Conservation (phyloP, 2,329 filamentous ascomycete species). For the Monosporascus sp. region DNA sequence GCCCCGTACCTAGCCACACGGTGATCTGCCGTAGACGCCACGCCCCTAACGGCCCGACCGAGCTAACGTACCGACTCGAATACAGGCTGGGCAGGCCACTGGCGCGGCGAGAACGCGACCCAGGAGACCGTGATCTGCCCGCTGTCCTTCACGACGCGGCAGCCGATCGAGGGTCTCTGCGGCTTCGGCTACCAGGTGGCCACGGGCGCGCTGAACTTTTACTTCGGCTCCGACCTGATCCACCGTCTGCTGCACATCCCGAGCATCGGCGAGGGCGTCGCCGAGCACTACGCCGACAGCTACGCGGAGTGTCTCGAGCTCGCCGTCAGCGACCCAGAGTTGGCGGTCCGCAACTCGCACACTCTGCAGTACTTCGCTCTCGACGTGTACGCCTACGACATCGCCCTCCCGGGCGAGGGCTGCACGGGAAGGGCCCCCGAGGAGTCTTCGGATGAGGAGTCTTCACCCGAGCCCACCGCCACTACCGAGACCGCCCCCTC, state of each 20-base stretch:
- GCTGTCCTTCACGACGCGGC: conserved; percentile 53
- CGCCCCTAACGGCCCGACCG: too few relatives aligned
- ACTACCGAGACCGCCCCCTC: conserved; percentile 2
- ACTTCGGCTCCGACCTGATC: conserved; percentile 62
- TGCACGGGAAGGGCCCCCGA: conserved; percentile 43
- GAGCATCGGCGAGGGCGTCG: conserved; percentile 50
- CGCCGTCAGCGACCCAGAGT: conserved; percentile 41
- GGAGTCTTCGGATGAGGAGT: conserved; percentile 2
- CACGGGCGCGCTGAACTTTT: conserved; percentile 50
- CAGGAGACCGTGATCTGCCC: conserved; percentile 66
- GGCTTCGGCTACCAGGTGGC: conserved; percentile 58
- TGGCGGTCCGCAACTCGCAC: conserved; percentile 53
- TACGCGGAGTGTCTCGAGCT: conserved; percentile 51
- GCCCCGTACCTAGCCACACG: too few relatives aligned
- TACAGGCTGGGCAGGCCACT: conserved; percentile 62
- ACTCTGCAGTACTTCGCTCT: conserved; percentile 65
- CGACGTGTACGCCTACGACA: conserved; percentile 61
- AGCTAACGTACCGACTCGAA: too few relatives aligned
- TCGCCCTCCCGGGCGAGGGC: conserved; percentile 57
- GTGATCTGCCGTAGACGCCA: too few relatives aligned
- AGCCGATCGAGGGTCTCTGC: conserved; percentile 55
- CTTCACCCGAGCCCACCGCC: conserved; percentile 1
- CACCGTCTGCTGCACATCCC: conserved; percentile 63
- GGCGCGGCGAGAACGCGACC: conserved; percentile 60
- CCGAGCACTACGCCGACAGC: conserved; percentile 58